Base-by-base conservation (phyloP, 2,329 filamentous ascomycete species). In the Clarireedia hainanense region DNA sequence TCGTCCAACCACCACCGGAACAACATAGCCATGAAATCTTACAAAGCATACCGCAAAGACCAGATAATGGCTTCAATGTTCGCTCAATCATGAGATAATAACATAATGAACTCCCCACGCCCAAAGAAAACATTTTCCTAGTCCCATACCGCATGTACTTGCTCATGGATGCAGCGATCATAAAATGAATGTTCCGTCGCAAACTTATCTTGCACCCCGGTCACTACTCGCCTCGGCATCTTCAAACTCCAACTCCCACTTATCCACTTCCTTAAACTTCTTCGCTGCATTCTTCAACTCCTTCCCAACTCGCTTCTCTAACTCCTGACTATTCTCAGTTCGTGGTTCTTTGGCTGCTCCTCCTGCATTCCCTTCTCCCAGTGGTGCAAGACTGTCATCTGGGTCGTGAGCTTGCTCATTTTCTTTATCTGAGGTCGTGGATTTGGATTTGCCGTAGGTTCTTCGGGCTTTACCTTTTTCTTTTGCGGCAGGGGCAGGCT, bases 181-280 rank as follows among this genome's bases (percentile, higher is more conserved):
- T 34, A 34, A 34, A 34, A 9, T 3, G 4, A 34, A 34, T 12
- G 5, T 4, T 34, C 12, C 30, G 10, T 12, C 10, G 10, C 30
- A 14, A 9, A 34, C 30, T n/a, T 4, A 47, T 27, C 43, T 47
- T 4, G 10, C 43, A 4, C 43, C 43, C 5, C 43, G 47, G 45
- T 55, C 52, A 57, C 76, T 79, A 58, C 75, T 76, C 68, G 79
- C 76, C 23, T 76, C 76, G 49, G 83, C 76, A 62, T 84, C 81
- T 72, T 88, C 84, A 69, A 80, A 88, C 50, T 83, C 81, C 58
- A 88, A 71, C 70, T 84, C 76, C 83, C 83, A 88, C 70, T 77
- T 74, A 67, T 88, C 84, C 42, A 88, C 84, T 70, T 87, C 84
- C 67, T 80, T 76, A 64, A 88, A 88, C 70, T 86, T 86, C 66